Evolutionary conservation across 2,329 filamentous ascomycete species (phyloP), one percentile per base, ranked within the genome.

Genomic region (Thielaviopsis populi): DNA sequence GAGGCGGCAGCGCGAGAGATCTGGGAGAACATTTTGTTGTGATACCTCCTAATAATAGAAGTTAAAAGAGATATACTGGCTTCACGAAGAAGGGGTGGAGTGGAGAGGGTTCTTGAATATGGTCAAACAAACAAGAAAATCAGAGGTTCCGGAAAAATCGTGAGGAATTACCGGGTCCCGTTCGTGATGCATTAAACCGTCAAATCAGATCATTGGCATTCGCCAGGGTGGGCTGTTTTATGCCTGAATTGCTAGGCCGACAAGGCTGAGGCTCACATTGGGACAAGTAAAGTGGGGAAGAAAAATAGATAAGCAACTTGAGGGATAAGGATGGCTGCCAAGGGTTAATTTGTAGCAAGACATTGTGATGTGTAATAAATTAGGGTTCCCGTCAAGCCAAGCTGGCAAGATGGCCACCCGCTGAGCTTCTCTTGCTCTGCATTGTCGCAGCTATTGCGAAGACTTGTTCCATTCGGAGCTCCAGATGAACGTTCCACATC

Each of bases 401-500:
- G 33, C 10, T 10, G 30, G 8, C 33, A 37, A 37, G 33, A 1
- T 37, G 5, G 5, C 8, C 33, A 6, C 33, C 33, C 33, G 1
- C 33, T 8, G 33, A 8, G 10, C 1, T 10, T 8, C 10, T 37
- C 33, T 37, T 37, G 6, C 33, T 37, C 33, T 37, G 33, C 33
- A 37, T 37, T 8, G 33, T 37, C 33, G 6, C 33, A 10, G 5
- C 8, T 37, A 37, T 37, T 37, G 33, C 37, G 24, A 43, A 3
- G 22, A 30, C 53, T 30, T 70, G 24, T 72, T 80, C 81, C 81
- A 83, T 67, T 83, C 81, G 62, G 80, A 83, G 67, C 79, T 82
- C 84, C 82, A 84, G 40, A 86, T 90, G 69, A 96, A 96, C 0
- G 90, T 96, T 1, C 81, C 78, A 73, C 92, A 97, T 53, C 89